Percentiles rank a stretch among this genome's conserved stretches.
These are phyloP conservation scores for Coniochaeta hoffmannii DNA, from an alignment of 2,329 filamentous ascomycete species.

Conservation along the genomic window DNA sequence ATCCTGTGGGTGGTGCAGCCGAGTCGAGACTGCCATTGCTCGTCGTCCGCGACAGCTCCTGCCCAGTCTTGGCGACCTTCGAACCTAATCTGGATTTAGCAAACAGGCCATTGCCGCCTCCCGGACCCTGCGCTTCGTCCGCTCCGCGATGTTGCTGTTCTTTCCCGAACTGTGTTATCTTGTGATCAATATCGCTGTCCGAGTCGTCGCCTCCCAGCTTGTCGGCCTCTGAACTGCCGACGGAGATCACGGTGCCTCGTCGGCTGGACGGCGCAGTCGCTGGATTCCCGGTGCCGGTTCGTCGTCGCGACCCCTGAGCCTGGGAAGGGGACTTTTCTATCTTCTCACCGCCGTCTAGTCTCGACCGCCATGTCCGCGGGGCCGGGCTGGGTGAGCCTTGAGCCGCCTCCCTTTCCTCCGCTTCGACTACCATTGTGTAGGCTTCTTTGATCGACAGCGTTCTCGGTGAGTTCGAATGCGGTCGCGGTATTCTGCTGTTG, in stretches of 20 bases:
- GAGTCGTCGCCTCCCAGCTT: conserved; percentile 15
- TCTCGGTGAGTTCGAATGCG: conserved; percentile 7
- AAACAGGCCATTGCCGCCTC: conserved; percentile 25
- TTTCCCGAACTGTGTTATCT: conserved; percentile 19
- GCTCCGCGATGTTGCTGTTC: conserved; percentile 12
- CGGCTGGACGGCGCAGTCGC: conserved; percentile 4
- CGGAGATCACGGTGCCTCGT: conserved; percentile 10
- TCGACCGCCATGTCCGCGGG: conserved; percentile 34
- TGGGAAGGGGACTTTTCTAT: conserved; percentile 8
- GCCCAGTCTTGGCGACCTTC: conserved; percentile 28
- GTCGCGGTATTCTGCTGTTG: conserved; percentile 17
- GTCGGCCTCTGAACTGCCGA: conserved; percentile 8
- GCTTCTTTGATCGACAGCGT: conserved; percentile 35
- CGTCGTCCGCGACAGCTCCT: conserved; percentile 23
- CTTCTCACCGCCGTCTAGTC: conserved; percentile 22
- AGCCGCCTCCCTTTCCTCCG: conserved; percentile 24
- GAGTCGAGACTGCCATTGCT: conserved; percentile 25
- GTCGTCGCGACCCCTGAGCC: conserved; percentile 7
- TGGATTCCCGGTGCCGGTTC: conserved; percentile 5
- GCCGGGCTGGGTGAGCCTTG: conserved; percentile 45
- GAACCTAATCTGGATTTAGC: conserved; percentile 23
- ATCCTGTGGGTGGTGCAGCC: conserved; percentile 14
- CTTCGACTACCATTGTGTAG: conserved; percentile 24
- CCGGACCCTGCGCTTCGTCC: conserved; percentile 12
- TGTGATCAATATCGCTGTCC: conserved; percentile 23